phyloP scores from a whole-genome alignment of 108 stramenopile species.

The Nannochloropsis oceanica region DNA sequence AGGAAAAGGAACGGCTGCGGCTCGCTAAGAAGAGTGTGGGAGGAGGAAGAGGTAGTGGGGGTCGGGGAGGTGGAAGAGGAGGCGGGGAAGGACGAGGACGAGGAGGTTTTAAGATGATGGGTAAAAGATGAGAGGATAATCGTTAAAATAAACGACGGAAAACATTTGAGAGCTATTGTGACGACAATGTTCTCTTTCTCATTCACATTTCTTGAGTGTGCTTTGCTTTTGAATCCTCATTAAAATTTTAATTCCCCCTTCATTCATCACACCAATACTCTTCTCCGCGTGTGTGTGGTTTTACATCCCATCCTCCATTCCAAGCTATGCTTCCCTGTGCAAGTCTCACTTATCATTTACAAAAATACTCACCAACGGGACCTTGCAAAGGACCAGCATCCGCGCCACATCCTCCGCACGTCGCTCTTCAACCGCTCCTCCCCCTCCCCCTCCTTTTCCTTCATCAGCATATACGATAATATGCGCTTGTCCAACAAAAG shows the following conservation, averaged over 20 bases:
- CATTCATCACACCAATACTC: too few species aligned
- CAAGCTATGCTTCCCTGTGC: background rate
- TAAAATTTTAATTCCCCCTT: too few species aligned
- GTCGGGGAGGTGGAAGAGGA: background rate
- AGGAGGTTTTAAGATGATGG: background rate
- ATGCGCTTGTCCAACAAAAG: background rate
- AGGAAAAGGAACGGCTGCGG: background rate
- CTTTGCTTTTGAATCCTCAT: background rate
- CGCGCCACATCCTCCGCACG: background rate
- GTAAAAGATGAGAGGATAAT: background rate
- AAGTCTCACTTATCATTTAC: background rate
- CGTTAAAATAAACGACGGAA: background rate
- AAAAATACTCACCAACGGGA: background rate
- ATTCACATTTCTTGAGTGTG: background rate
- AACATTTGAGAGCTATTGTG: background rate
- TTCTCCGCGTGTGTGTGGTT: too few species aligned
- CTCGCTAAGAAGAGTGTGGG: background rate
- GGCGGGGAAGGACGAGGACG: background rate
- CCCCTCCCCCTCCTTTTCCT: background rate
- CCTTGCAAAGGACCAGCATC: background rate
- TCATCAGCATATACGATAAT: background rate
- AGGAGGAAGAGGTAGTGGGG: background rate
- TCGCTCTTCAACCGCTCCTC: background rate
- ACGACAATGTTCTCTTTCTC: background rate
- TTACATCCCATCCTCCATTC: background rate